These are phyloP conservation scores for Calycina marina DNA, from an alignment of 2,329 filamentous ascomycete species.

Conservation along the genomic window DNA sequence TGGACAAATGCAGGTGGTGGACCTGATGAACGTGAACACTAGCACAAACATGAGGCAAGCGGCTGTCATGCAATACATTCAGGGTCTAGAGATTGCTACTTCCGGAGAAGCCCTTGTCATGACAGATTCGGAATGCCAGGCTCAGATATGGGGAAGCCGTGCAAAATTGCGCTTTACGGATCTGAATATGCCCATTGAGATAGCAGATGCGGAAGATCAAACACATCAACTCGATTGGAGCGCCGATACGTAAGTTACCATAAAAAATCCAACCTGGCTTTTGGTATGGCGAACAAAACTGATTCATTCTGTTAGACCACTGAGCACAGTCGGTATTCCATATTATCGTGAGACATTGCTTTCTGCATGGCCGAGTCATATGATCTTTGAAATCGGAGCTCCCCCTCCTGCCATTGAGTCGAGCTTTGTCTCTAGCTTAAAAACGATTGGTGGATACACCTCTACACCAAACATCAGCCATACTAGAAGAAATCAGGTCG, in stretches of 20 bases:
- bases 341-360: slow-evolving; percentile 81
- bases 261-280: neutral
- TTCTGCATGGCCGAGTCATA: slow-evolving; percentile 78
- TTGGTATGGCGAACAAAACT: slow-evolving; percentile 1
- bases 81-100: slow-evolving; percentile 52
- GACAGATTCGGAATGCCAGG: slow-evolving; percentile 47
- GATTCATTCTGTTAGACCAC: slow-evolving; percentile 36
- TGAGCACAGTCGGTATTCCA: slow-evolving; percentile 80
- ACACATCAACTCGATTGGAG: slow-evolving; percentile 42
- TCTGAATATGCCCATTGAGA: slow-evolving; percentile 51
- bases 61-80: slow-evolving; percentile 44
- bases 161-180: slow-evolving; percentile 58
- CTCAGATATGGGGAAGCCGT: slow-evolving; percentile 58
- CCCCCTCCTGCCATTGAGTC: slow-evolving; percentile 64
- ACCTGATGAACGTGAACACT: slow-evolving; percentile 61
- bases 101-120: slow-evolving; percentile 57
- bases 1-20: slow-evolving; percentile 89
- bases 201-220: slow-evolving; percentile 42
- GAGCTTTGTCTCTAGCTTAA: slow-evolving; percentile 52
- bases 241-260: slow-evolving; percentile 45
- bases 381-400: slow-evolving; percentile 73
- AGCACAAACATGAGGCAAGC: slow-evolving; percentile 54
- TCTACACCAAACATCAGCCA: slow-evolving; percentile 67
- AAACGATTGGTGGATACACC: slow-evolving; percentile 58
- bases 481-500: slow-evolving; percentile 65